Percentiles rank a stretch among this genome's conserved stretches.
Evolutionary conservation across 257 asterid genomes (phyloP).

Genomic region (Petrea volubilis): DNA sequence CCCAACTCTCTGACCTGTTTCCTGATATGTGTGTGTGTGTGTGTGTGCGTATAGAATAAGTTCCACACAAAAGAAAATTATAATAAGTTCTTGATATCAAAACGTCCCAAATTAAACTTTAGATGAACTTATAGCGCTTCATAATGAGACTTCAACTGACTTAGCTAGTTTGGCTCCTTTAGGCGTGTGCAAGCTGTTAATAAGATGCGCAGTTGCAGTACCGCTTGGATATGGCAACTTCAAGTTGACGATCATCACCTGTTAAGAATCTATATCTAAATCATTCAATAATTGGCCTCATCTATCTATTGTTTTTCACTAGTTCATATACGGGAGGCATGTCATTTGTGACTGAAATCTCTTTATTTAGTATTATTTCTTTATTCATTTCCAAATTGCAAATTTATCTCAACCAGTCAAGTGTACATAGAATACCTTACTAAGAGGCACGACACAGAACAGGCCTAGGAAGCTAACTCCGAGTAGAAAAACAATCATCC

Average conservation of each 20-base stretch:
- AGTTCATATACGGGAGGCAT: neutral
- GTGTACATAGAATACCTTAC: too few species aligned
- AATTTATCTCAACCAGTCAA: too few species aligned
- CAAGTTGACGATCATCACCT: slow-evolving; percentile 25
- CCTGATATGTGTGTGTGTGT: slow-evolving; percentile 29
- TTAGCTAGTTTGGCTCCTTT: slow-evolving; percentile 28
- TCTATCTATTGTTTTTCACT: too few species aligned
- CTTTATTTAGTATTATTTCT: too few species aligned
- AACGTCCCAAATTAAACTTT: neutral
- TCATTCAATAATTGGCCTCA: neutral
- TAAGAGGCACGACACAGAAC: too few species aligned
- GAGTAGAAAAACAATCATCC: too few species aligned
- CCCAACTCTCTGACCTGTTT: slow-evolving; percentile 51
- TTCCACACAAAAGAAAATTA: too few species aligned
- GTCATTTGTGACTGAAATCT: too few species aligned
- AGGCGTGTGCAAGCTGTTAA: slow-evolving; percentile 30
- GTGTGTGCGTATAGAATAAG: too few species aligned
- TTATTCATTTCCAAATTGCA: too few species aligned
- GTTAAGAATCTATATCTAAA: neutral
- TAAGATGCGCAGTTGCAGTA: slow-evolving; percentile 23
- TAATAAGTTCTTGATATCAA: neutral
- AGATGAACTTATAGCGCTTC: neutral
- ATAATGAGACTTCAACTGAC: neutral
- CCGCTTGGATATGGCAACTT: slow-evolving; percentile 32
- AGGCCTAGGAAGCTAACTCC: too few species aligned